Evolutionary conservation across 2,329 filamentous ascomycete species (phyloP).

Genomic region (Didymella sp.): DNA sequence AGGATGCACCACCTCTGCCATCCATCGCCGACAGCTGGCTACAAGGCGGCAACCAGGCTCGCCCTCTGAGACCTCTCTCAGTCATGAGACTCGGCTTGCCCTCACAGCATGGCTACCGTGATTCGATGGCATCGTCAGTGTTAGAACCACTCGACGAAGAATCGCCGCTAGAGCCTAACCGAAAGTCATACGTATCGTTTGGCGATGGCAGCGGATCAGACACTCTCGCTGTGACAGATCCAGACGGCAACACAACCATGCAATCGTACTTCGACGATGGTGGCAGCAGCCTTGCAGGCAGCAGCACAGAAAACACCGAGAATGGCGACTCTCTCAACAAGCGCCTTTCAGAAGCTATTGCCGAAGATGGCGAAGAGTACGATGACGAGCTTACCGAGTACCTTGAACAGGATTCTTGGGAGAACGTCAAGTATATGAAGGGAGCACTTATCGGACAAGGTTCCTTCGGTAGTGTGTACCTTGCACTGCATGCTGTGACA

Average conservation of each 20-base stretch:
- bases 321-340: conserved; percentile 77
- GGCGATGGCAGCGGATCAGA: conserved; percentile 74
- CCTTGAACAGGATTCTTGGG: conserved; percentile 90
- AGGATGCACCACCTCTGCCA: conserved; percentile 92
- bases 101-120: conserved; percentile 72
- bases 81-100: conserved; percentile 65
- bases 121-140: conserved; percentile 87
- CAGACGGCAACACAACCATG: conserved; percentile 71
- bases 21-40: conserved; percentile 96
- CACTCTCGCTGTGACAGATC: conserved; percentile 75
- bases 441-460: conserved; percentile 95
- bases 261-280: conserved; percentile 88
- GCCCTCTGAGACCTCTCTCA: conserved; percentile 64
- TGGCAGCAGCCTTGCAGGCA: conserved; percentile 74
- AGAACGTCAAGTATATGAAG: conserved; percentile 99
- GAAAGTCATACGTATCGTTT: conserved; percentile 95
- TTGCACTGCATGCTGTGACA: conserved; percentile 93
- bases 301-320: conserved; percentile 65
- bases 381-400: conserved; percentile 92
- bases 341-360: conserved; percentile 80
- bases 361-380: conserved; percentile 88
- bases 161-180: conserved; percentile 81
- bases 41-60: conserved; percentile 58
- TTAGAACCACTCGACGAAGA: conserved; percentile 92
- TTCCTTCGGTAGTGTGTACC: conserved; percentile 93